Conservation (phyloP, 192 early-diverging fungal species). For the Piromyces sp. region DNA sequence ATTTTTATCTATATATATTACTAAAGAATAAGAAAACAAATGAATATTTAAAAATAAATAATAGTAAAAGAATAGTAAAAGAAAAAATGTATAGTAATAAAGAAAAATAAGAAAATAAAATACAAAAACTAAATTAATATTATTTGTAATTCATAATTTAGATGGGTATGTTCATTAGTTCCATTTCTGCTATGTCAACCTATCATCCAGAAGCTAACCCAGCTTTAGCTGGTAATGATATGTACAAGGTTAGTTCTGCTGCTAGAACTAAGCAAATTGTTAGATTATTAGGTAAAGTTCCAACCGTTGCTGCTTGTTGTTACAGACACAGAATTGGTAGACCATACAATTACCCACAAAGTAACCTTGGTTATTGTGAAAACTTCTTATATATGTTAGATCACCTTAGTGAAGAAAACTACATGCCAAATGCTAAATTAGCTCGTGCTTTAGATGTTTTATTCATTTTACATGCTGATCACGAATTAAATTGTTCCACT, state of each 20-base stretch:
- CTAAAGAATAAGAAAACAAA: too few relatives aligned
- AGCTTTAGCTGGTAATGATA: slow-evolving; percentile 28
- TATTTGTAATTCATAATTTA: background rate
- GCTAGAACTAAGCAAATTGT: slow-evolving; percentile 32
- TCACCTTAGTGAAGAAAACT: slow-evolving; percentile 30
- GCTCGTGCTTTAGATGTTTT: slow-evolving; percentile 43
- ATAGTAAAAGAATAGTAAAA: too few relatives aligned
- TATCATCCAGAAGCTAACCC: slow-evolving; percentile 56
- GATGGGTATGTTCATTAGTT: slow-evolving; percentile 41
- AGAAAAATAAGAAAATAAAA: too few relatives aligned
- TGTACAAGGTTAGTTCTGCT: slow-evolving; percentile 9
- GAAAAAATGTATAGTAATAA: too few relatives aligned
- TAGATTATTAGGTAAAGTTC: slow-evolving; percentile 41
- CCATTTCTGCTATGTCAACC: slow-evolving; percentile 39
- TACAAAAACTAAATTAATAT: too few relatives aligned
- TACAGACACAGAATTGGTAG: slow-evolving; percentile 45
- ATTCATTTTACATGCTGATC: slow-evolving; percentile 53
- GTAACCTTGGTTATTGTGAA: slow-evolving; percentile 34
- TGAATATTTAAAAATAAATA: too few relatives aligned
- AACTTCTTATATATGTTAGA: slow-evolving; percentile 52
- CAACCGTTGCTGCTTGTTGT: slow-evolving; percentile 38
- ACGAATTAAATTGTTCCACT: slow-evolving; percentile 23
- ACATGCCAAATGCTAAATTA: slow-evolving; percentile 34
- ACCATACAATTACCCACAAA: slow-evolving; percentile 17
- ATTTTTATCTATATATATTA: too few relatives aligned